These are phyloP conservation scores for Talaromyces liani DNA, from an alignment of 495 filamentous ascomycete genomes.

Conservation along the genomic window DNA sequence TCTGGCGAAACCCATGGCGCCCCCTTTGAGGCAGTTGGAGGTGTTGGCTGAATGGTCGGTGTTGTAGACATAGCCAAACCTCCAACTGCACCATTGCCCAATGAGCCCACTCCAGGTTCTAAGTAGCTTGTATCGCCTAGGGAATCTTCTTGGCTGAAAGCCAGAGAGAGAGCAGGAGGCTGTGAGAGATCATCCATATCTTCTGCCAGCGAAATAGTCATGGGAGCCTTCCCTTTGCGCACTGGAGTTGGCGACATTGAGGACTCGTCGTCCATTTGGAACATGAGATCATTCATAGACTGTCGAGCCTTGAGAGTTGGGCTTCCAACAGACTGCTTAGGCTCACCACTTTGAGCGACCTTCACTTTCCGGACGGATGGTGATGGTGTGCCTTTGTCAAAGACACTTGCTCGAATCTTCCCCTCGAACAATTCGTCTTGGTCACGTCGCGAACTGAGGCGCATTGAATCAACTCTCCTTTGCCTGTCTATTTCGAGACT, in stretches of 20 bases:
- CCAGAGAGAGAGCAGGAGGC: neutral
- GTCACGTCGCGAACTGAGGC: slow-evolving; percentile 49
- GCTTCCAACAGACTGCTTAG: slow-evolving; percentile 36
- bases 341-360: slow-evolving; percentile 36
- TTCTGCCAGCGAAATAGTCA: neutral
- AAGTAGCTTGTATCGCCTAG: slow-evolving; percentile 23
- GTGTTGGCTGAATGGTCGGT: neutral
- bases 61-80: neutral
- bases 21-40: neutral
- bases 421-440: slow-evolving; percentile 52
- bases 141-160: slow-evolving; percentile 14
- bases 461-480: slow-evolving; percentile 51
- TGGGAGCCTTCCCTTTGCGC: slow-evolving; percentile 22
- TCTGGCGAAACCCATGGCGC: slow-evolving; percentile 56
- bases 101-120: slow-evolving; percentile 29
- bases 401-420: slow-evolving; percentile 29
- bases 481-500: slow-evolving; percentile 44
- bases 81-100: slow-evolving; percentile 5
- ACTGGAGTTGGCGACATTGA: slow-evolving; percentile 18
- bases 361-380: slow-evolving; percentile 47
- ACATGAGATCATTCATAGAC: slow-evolving; percentile 74
- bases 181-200: slow-evolving; percentile 2
- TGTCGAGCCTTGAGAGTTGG: slow-evolving; percentile 57
- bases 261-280: slow-evolving; percentile 86
- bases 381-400: slow-evolving; percentile 50